Evolutionary conservation across 768 basidiomycete species (phyloP).

Genomic region (Xerocomus spinulosus): DNA sequence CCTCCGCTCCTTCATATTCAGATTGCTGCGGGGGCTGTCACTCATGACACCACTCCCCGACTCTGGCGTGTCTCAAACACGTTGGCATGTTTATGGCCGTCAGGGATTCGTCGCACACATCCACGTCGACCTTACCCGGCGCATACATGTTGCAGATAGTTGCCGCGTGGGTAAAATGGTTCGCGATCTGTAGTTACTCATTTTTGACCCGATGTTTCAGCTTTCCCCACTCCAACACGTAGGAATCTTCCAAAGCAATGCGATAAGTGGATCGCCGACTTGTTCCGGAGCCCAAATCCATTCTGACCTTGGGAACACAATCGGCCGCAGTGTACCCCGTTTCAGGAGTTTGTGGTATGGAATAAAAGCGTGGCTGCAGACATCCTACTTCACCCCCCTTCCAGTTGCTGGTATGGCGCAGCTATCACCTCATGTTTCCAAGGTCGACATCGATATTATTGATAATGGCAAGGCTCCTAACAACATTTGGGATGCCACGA

Average conservation of each 20-base stretch:
- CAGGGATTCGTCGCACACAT: background rate
- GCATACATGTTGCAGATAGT: background rate
- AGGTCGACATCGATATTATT: background rate
- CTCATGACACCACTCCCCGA: background rate
- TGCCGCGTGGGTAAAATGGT: background rate
- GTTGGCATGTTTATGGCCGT: background rate
- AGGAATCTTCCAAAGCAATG: background rate
- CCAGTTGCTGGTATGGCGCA: constrained; percentile 1
- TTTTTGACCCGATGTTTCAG: constrained; percentile 1
- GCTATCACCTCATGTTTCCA: background rate
- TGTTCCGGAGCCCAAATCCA: background rate
- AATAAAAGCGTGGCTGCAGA: background rate
- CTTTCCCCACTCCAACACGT: background rate
- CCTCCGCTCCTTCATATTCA: background rate
- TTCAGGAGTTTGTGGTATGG: background rate
- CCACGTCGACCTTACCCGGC: background rate
- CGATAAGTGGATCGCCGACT: background rate
- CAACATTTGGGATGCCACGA: background rate
- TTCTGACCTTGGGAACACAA: background rate
- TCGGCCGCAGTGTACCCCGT: no score
- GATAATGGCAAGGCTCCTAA: background rate
- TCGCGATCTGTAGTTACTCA: no score
- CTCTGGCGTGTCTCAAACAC: background rate
- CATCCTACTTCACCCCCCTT: background rate
- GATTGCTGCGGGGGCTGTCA: background rate